Base-by-base conservation (phyloP, 257 asterid genomes). In the Solanum tarapatanum region DNA sequence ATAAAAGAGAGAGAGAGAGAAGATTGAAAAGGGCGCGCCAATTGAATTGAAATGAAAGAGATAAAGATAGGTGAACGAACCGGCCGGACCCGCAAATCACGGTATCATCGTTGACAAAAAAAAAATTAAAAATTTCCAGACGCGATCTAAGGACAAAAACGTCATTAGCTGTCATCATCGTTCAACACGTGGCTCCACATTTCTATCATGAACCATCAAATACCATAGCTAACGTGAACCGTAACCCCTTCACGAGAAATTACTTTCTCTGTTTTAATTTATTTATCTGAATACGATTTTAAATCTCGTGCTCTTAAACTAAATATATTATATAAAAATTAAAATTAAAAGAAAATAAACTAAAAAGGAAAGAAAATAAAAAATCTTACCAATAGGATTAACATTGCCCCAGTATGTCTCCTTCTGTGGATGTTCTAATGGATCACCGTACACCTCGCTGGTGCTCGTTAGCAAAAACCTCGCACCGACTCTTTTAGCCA, bases 401-500 rank as follows among this genome's bases (percentile, higher is more conserved):
- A 97, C 99, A 85, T 97, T 97, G 86, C 99, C 99, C 99, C 99
- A 97, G 92, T 96, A 96, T 21, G 99, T 95, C 84, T 96, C 99
- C 30, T 94, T 96, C 41, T 96, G 99, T 1, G 99, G 99, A 90
- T 96, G 99, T 51, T 96, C 95, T 83, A 96, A 51, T 0, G 99
- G 99, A 89, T 96, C 99, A 30, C 99, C 99, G 89, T 96, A 96
- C 87, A 96, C 99, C 91, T 96, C 99, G 9, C 99, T 96, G 87
- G 99, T 97, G 93, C 99, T 97, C 75, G 99, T 95, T 86, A 97
- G 98, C 96, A 97, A 90, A 84, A 97, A 97, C 87, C 99, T 92
- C 77, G 99, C 99, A 91, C 99, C 99, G 16, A 97, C 94, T 87
- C 99, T 91, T 95, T 97, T 97, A 5, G 99, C 99, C 92, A 97